Base-by-base conservation (phyloP, 2,329 filamentous ascomycete genomes). In the Falciphora oryzae region DNA sequence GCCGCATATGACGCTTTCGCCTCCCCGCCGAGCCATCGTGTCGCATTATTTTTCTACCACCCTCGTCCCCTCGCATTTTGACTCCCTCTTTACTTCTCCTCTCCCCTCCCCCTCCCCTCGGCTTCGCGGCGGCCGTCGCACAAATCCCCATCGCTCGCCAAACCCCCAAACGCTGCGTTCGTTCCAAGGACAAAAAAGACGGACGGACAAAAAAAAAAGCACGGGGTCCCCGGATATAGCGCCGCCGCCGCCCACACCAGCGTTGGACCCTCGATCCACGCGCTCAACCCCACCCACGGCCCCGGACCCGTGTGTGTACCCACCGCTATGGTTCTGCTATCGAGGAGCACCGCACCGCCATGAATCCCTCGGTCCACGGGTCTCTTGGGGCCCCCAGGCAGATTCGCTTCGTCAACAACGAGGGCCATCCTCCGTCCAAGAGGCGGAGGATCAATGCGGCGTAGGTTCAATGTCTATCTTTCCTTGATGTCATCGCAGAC, bases 351-450 rank as follows among this genome's bases (percentile, higher is more conserved):
- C 64, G 64, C 67, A 76, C 72, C 67, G 84, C 84, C 81, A 53
- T 53, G 44, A 76, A 79, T 68, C 78, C 79, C 65, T 73, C 79
- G 70, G 74, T 78, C 70, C 80, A 80, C 70, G 72, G 72, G 69
- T 70, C 73, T 70, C 72, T 77, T 67, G 77, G 80, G 65, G 75
- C 79, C 59, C 82, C 78, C 65, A 86, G 84, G 75, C 83, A 84
- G 74, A 91, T 92, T 69, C 89, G 90, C 70, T 94, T 93, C 75
- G 90, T 94, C 70, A 90, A 92, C 68, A 92, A 89, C 71, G 89
- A 93, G 77, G 90, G 91, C 67, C 89, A 91, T 69, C 91, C 91
- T 61, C 90, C 91, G 67, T 89, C 89, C 31, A 94, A 93, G 77
- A 83, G 90, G 70, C 84, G 91, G 73, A 83, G 91, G 71, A 91